Evolutionary conservation across 1,284 basidiomycete species (phyloP).

Genomic region (Ganoderma boninense): DNA sequence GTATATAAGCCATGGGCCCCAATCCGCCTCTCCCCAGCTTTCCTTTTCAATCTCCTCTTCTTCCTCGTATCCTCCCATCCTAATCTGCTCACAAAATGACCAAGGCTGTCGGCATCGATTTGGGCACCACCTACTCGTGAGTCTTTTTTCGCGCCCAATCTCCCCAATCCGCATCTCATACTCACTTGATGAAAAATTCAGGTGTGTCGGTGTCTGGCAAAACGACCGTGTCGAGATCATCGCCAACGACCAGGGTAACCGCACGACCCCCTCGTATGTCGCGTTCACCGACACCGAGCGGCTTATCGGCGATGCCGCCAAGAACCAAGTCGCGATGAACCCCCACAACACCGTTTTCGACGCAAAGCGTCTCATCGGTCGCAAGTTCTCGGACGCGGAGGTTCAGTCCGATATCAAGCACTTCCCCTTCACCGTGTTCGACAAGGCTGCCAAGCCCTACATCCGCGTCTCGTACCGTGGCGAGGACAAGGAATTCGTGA

Average conservation of each 20-base stretch:
- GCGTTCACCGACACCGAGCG: conserved; percentile 98
- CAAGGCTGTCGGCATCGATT: conserved; percentile 95
- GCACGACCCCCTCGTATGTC: conserved; percentile 99
- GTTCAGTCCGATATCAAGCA: conserved; percentile 97
- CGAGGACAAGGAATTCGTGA: conserved; percentile 91
- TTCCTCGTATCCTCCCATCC: conserved; percentile 25
- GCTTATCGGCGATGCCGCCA: conserved; percentile 98
- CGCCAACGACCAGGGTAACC: conserved; percentile 99
- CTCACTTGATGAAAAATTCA: conserved; percentile 41
- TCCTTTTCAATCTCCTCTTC: conserved; percentile 30
- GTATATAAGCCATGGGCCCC: conserved; percentile 30
- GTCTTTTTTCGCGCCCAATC: conserved; percentile 42
- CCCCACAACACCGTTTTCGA: conserved; percentile 96
- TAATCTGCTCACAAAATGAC: conserved; percentile 36
- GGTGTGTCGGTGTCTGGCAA: conserved; percentile 95
- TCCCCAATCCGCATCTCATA: conserved; percentile 6
- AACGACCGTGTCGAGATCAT: conserved; percentile 99
- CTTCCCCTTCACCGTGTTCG: conserved; percentile 92
- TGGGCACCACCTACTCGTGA: conserved; percentile 91
- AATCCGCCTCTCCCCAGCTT: conserved; percentile 18
- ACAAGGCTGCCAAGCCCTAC: conserved; percentile 88
- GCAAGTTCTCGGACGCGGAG: conserved; percentile 86
- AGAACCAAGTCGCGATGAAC: conserved; percentile 98
- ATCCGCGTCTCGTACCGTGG: conserved; percentile 91
- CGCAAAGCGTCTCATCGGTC: conserved; percentile 94